Conservation (phyloP, 352 stramenopile genomes). For the Pythium brassicae region DNA sequence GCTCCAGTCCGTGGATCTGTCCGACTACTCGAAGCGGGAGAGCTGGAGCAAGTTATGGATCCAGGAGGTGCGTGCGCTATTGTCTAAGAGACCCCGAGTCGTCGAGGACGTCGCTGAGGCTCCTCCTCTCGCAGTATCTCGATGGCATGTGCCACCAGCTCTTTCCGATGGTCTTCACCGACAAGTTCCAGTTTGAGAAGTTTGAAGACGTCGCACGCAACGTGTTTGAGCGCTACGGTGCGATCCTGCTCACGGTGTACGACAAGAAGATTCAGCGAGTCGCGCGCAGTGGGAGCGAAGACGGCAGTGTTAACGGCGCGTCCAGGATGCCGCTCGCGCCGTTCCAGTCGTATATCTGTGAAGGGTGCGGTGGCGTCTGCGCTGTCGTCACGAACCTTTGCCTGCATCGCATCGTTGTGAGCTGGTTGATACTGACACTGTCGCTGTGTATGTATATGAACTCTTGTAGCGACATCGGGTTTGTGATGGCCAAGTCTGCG, state of each 20-base stretch:
- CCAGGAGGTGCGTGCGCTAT: conserved; percentile 38
- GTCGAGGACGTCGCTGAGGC: too few relatives aligned
- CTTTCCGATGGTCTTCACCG: conserved; percentile 61
- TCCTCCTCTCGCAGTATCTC: conserved; percentile 38
- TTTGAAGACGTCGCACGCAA: conserved; percentile 50
- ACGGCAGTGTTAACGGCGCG: neutral
- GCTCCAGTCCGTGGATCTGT: conserved; percentile 40
- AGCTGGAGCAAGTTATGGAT: conserved; percentile 44
- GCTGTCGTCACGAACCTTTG: too few relatives aligned
- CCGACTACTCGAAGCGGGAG: conserved; percentile 32
- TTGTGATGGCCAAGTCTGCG: conserved; percentile 51
- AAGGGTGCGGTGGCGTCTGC: conserved; percentile 32
- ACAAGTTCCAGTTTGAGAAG: conserved; percentile 44
- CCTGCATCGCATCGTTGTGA: neutral
- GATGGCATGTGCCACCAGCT: conserved; percentile 66
- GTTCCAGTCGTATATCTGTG: conserved; percentile 36
- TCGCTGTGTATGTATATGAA: neutral
- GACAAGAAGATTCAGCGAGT: conserved; percentile 5
- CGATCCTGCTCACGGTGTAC: conserved; percentile 30
- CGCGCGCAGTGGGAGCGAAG: neutral
- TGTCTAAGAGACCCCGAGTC: too few relatives aligned
- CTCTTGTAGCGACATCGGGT: conserved; percentile 48
- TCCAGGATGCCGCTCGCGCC: conserved; percentile 29
- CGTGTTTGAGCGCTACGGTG: conserved; percentile 49
- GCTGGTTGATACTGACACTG: neutral